Evolutionary conservation across 2,329 filamentous ascomycete species (phyloP).

Genomic region (Didymella glomerata): DNA sequence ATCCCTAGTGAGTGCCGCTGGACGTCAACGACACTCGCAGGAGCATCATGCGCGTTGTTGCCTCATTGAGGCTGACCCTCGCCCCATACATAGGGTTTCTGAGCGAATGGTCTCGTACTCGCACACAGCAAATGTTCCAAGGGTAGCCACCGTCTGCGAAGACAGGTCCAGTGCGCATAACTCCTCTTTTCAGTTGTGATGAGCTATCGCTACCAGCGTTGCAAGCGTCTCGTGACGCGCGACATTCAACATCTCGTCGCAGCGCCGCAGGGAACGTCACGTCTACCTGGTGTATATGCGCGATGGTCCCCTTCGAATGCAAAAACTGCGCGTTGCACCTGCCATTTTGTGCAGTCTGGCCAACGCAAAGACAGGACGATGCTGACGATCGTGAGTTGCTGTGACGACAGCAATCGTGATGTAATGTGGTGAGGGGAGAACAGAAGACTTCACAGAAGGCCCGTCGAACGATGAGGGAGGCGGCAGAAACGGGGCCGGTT

Average conservation of each 20-base stretch:
- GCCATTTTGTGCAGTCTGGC: not conserved
- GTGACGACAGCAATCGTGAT: not conserved
- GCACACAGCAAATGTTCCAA: no score
- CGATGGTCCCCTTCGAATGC: not conserved
- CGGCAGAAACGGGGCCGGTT: slow-evolving; percentile 6
- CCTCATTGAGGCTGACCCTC: not conserved
- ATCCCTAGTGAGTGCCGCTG: no score
- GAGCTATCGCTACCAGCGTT: not conserved
- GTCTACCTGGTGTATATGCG: not conserved
- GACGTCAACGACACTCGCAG: not conserved
- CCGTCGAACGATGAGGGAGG: not conserved
- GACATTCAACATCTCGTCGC: not conserved
- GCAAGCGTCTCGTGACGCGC: not conserved
- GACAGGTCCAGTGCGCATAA: not conserved
- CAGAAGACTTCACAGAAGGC: not conserved
- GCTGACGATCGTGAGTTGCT: not conserved
- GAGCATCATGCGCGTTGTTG: not conserved
- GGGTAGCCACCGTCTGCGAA: not conserved
- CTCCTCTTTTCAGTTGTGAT: not conserved
- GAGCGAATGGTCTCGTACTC: not conserved
- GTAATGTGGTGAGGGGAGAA: not conserved
- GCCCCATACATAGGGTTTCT: not conserved
- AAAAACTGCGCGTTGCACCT: not conserved
- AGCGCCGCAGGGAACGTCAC: not conserved
- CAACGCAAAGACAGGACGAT: not conserved